These are phyloP conservation scores for Limonium bicolor DNA, from an alignment of 148 eudicot genomes.

Conservation along the genomic window DNA sequence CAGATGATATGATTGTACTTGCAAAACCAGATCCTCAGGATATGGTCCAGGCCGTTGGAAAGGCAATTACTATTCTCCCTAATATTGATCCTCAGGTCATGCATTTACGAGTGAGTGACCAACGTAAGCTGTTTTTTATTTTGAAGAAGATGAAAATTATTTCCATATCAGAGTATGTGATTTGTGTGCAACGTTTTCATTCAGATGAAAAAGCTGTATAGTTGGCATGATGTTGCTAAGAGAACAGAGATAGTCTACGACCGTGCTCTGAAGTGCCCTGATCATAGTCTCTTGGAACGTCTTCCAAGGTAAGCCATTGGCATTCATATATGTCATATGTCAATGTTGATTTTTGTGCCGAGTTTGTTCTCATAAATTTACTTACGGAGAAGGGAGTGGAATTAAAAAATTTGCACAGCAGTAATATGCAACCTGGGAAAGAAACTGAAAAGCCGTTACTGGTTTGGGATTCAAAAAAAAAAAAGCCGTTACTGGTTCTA, in stretches of 20 bases:
- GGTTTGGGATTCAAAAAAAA: too few species aligned
- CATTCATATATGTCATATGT: neutral
- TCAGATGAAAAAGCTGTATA: slow-evolving; percentile 81
- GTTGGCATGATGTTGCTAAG: slow-evolving; percentile 97
- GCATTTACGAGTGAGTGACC: slow-evolving; percentile 68
- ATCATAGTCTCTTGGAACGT: slow-evolving; percentile 67
- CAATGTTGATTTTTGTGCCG: neutral
- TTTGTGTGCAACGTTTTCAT: slow-evolving; percentile 3
- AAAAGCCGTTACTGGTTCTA: too few species aligned
- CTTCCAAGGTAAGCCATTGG: slow-evolving; percentile 55
- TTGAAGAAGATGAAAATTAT: neutral
- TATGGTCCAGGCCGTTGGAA: slow-evolving; percentile 69
- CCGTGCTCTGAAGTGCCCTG: slow-evolving; percentile 72
- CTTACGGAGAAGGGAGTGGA: neutral
- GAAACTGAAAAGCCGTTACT: too few species aligned
- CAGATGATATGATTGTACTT: slow-evolving; percentile 95
- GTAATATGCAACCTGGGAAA: too few species aligned
- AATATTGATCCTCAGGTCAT: slow-evolving; percentile 77
- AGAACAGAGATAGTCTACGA: slow-evolving; percentile 88
- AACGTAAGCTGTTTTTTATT: neutral
- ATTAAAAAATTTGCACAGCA: neutral
- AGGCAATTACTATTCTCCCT: slow-evolving; percentile 77
- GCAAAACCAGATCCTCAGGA: slow-evolving; percentile 87
- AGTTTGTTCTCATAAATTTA: neutral
- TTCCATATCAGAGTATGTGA: neutral